Conservation (phyloP, 441 rosid species). For the Capsella rubella region DNA sequence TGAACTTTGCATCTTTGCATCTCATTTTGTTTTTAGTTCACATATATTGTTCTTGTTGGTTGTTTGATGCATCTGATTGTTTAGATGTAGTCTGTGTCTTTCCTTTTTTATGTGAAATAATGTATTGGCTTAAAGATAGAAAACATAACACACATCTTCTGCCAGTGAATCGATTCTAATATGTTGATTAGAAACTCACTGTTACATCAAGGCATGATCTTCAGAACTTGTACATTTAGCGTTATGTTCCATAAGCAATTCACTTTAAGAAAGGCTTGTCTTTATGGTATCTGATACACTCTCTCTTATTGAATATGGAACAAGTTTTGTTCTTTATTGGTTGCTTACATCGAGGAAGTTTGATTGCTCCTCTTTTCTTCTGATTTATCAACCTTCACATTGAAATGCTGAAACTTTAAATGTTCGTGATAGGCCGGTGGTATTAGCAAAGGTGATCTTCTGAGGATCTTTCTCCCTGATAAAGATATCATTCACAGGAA, state of each 20-base stretch:
- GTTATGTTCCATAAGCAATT: conserved; percentile 3
- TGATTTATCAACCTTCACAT: conserved; percentile 37
- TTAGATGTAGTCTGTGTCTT: not conserved
- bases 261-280: not conserved
- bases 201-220: conserved; percentile 7
- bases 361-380: conserved; percentile 7
- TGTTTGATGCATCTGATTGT: conserved; percentile 4
- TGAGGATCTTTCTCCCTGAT: conserved; percentile 39
- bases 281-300: not conserved
- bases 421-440: conserved; percentile 59
- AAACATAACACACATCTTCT: not conserved
- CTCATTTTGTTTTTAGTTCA: not conserved
- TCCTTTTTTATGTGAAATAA: not conserved
- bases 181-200: conserved; percentile 12
- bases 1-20: not conserved
- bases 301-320: not conserved
- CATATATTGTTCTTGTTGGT: not conserved
- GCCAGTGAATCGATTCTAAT: not conserved
- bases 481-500: conserved; percentile 60
- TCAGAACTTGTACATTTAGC: not conserved
- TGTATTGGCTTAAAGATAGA: conserved; percentile 9
- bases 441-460: conserved; percentile 57
- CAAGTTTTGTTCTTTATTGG: conserved; percentile 24
- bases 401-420: conserved; percentile 68
- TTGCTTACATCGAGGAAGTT: conserved; percentile 21